Conservation (phyloP, 176 grass and related monocot species). For the Canna indica region DNA sequence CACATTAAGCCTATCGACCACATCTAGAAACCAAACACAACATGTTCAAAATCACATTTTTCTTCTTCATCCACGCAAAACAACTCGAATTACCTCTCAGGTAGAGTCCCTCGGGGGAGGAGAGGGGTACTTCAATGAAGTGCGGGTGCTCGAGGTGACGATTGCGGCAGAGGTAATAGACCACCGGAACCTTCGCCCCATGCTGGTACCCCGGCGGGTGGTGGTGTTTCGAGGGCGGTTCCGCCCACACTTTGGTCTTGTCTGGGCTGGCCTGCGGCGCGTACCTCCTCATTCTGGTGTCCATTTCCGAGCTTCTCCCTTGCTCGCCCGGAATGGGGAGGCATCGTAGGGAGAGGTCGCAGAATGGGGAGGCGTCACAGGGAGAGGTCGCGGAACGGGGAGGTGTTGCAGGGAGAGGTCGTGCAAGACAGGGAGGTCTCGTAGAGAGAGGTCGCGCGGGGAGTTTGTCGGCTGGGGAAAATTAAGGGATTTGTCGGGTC, state of each 20-base stretch:
- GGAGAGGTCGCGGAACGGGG: too few relatives aligned
- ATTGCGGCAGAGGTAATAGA: conserved; percentile 85
- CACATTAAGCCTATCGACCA: conserved; percentile 78
- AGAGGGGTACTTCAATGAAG: conserved; percentile 92
- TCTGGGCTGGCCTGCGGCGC: conserved; percentile 43
- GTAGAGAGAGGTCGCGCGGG: too few relatives aligned
- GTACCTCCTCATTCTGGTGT: conserved; percentile 27
- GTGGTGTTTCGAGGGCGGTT: conserved; percentile 56
- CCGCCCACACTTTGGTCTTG: conserved; percentile 68
- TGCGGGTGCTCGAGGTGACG: conserved; percentile 92
- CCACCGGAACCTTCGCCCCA: conserved; percentile 61
- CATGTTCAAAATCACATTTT: neutral
- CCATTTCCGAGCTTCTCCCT: conserved; percentile 16
- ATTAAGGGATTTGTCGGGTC: too few relatives aligned
- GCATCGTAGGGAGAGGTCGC: too few relatives aligned
- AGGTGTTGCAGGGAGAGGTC: too few relatives aligned
- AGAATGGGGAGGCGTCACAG: too few relatives aligned
- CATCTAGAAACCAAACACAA: conserved; percentile 34
- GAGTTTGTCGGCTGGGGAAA: too few relatives aligned
- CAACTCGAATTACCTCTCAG: conserved; percentile 49
- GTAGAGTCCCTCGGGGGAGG: conserved; percentile 68
- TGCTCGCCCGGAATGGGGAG: too few relatives aligned
- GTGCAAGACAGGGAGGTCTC: too few relatives aligned
- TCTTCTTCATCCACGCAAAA: neutral
- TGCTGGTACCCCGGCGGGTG: conserved; percentile 27